Conservation (phyloP, 345 rosid species). For the Eucalyptus viminalis region DNA sequence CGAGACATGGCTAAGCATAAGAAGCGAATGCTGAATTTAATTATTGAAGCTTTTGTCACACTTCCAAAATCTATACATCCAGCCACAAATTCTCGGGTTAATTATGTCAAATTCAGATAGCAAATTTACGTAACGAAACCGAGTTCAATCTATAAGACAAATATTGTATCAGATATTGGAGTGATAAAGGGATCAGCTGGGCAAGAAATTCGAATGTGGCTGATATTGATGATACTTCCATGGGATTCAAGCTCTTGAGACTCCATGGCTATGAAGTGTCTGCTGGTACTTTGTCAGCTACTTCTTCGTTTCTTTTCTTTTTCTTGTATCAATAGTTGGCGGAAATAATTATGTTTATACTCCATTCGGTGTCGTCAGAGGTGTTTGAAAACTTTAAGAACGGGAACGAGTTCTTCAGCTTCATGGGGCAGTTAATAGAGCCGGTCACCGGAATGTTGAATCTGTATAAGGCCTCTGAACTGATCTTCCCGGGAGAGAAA, state of each 20-base stretch:
- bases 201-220: slow-evolving; percentile 65
- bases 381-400: slow-evolving; percentile 70
- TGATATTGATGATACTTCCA: slow-evolving; percentile 86
- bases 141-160: not conserved
- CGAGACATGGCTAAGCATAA: not conserved
- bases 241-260: slow-evolving; percentile 81
- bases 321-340: not conserved
- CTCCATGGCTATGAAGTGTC: slow-evolving; percentile 67
- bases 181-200: slow-evolving; percentile 79
- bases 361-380: slow-evolving; percentile 14
- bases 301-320: not conserved
- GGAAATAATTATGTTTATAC: not conserved
- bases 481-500: slow-evolving; percentile 55
- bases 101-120: not conserved
- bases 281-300: slow-evolving; percentile 29
- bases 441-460: slow-evolving; percentile 85
- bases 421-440: slow-evolving; percentile 70
- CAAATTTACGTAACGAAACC: not conserved
- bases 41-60: not conserved
- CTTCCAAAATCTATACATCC: not conserved
- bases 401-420: slow-evolving; percentile 61
- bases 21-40: not conserved
- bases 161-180: slow-evolving; percentile 61
- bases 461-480: slow-evolving; percentile 71
- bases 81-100: not conserved